Evolutionary conservation across 257 asterid genomes (phyloP).

Genomic region (Coffea eugenioides): DNA sequence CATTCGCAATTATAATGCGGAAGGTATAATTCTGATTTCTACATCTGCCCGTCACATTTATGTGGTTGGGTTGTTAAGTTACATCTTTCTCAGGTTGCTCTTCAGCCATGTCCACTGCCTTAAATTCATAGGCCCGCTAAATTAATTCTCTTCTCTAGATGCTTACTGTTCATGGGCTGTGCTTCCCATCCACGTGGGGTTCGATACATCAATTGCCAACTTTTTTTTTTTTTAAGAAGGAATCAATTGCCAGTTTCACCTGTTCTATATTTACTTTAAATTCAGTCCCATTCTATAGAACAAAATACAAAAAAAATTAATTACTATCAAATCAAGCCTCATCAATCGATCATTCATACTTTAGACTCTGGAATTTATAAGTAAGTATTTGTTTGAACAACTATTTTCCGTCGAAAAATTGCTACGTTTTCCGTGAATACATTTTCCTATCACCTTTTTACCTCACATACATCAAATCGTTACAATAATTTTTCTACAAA

Average conservation of each 20-base stretch:
- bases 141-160: constrained; percentile 9
- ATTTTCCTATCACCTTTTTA: no score
- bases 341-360: not conserved
- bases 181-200: constrained; percentile 17
- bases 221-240: no score
- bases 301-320: not conserved
- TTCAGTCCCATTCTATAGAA: not conserved
- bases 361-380: no score
- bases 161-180: constrained; percentile 3
- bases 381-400: no score
- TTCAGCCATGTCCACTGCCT: not conserved
- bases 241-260: constrained; percentile 14
- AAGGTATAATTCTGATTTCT: no score
- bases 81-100: constrained; percentile 6
- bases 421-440: no score
- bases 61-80: constrained; percentile 10
- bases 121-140: not conserved
- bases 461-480: no score
- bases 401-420: no score
- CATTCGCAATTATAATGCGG: not conserved
- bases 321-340: not conserved
- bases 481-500: no score
- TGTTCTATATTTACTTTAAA: not conserved
- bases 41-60: not conserved
- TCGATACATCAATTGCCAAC: constrained; percentile 9